Conservation (phyloP, 139 green algal genomes). For the Coelastrella sp. region DNA sequence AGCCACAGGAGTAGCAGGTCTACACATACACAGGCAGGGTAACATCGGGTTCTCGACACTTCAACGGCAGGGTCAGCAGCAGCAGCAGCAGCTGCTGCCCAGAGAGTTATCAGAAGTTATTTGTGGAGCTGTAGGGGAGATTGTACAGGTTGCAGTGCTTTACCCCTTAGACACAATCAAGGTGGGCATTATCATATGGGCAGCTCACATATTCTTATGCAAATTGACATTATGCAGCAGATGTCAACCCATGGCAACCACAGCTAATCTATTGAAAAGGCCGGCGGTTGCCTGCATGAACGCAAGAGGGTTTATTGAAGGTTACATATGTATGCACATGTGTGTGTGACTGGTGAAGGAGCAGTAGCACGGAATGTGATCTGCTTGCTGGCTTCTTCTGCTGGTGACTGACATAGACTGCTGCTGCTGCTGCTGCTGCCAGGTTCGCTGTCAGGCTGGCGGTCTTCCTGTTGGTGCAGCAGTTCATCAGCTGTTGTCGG, state of each 20-base stretch:
- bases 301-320: too few species aligned
- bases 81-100: constrained; percentile 11
- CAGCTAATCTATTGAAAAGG: too few species aligned
- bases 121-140: constrained; percentile 40
- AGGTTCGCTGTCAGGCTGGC: constrained; percentile 63
- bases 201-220: too few species aligned
- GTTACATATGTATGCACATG: too few species aligned
- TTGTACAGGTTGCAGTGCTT: constrained; percentile 38
- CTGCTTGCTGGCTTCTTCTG: too few species aligned
- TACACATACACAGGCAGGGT: constrained; percentile 1
- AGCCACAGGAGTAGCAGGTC: not conserved
- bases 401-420: too few species aligned
- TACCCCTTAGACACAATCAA: constrained; percentile 46
- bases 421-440: not conserved
- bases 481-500: constrained; percentile 34
- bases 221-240: too few species aligned
- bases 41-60: not conserved
- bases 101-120: constrained; percentile 26
- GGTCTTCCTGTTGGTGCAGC: not conserved
- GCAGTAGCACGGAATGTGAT: too few species aligned
- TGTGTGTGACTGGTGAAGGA: too few species aligned
- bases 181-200: constrained; percentile 33
- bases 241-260: too few species aligned
- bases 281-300: too few species aligned
- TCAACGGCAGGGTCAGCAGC: constrained; percentile 13